Evolutionary conservation across 2,329 filamentous ascomycete species (phyloP).

Genomic region (Colletotrichum siamense): DNA sequence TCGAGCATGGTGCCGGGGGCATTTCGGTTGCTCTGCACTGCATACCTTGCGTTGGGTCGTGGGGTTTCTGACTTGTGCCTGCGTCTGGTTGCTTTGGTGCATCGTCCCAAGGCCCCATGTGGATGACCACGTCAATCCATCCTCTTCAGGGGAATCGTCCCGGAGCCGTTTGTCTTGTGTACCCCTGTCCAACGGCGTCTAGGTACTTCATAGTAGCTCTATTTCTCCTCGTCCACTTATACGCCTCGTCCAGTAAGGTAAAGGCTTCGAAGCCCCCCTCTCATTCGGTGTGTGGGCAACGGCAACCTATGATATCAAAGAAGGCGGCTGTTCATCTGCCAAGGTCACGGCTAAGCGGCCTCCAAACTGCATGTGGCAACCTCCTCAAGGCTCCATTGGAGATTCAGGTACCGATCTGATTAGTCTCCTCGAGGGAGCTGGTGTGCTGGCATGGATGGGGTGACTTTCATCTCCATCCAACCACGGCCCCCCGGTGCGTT

Average conservation of each 20-base stretch:
- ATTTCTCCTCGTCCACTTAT: neutral
- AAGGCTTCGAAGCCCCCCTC: neutral
- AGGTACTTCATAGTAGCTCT: neutral
- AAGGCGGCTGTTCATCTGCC: neutral
- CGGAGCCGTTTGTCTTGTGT: neutral
- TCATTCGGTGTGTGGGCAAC: neutral
- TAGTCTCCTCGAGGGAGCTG: neutral
- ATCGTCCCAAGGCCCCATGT: neutral
- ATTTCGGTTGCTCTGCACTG: neutral
- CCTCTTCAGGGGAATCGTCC: neutral
- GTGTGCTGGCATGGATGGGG: neutral
- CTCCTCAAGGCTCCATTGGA: neutral
- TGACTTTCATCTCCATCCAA: neutral
- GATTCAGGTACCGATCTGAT: conserved; percentile 21
- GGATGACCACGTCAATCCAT: neutral
- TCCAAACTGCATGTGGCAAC: neutral
- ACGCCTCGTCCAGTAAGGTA: neutral
- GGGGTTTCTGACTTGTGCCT: neutral
- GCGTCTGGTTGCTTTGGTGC: neutral
- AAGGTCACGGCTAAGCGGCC: conserved; percentile 9
- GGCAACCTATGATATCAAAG: neutral
- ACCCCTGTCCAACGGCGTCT: neutral
- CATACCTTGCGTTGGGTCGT: too few relatives aligned
- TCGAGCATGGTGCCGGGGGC: neutral
- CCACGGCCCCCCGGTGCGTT: neutral